Evolutionary conservation across 768 basidiomycete genomes (phyloP), one percentile per base, ranked within the genome.

Genomic region (Nidularia pulvinata): DNA sequence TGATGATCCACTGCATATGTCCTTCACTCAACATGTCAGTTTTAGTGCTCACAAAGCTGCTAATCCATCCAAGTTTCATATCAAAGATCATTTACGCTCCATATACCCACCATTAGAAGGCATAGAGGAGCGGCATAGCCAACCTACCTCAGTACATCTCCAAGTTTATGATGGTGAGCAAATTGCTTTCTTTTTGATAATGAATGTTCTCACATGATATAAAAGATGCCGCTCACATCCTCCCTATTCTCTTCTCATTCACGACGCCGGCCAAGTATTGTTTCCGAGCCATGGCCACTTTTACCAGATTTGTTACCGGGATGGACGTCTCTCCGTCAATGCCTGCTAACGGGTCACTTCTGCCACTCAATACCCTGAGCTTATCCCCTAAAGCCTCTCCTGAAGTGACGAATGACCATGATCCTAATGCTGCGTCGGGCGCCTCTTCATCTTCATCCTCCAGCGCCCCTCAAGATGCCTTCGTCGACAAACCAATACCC

Each of bases 1-100:
- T 34, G 3, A 37, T 54, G 25, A 44, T 49, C 5, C 45, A 44
- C 1, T 46, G 14, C 33, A 32, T 39, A 32, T n/a, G 22, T 19
- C 19, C 33, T n/a, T 11, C 19, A 49, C 33, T 7, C n/a, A 33
- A 19, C 52, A 45, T 52, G 51, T 49, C 1, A 51, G 54, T 35
- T 44, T 6, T 58, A 91, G 89, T 7, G 95, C 96, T 0, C 96
- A 98, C 64, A 93, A 89, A 65, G 97, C 96, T 33, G 92, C 93
- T 2, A 71, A 91, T 65, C 97, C 97, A 0, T 80, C 83, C 3
- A 77, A 73, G 56, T 96, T 82, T 65, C 76, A 81, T 0, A 52
- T 83, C 10, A 75, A 64, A 46, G 72, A 83, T 3, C 69, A 72
- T 5, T 68, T 70, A 1, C 76, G 75, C 36, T 64, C 61, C 25